Percentiles rank a stretch among this genome's conserved stretches.
phyloP scores from a whole-genome alignment of 2,329 filamentous ascomycete species.

The Lachnellula arida region DNA sequence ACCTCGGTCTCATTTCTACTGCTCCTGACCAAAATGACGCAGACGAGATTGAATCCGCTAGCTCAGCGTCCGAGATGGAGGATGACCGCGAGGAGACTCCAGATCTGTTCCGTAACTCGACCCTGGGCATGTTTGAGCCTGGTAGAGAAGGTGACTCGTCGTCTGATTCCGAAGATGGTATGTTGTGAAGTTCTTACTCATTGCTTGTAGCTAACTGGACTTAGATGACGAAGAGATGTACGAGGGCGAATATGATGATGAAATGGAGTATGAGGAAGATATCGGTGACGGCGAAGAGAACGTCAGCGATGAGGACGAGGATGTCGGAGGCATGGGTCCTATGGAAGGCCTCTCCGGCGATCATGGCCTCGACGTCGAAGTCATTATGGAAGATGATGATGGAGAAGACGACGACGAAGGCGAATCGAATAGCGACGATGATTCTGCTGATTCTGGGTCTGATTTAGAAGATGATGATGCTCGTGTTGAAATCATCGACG shows the following conservation, averaged over 20 bases:
- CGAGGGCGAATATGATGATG: conserved; percentile 79
- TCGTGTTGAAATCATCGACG: conserved; percentile 56
- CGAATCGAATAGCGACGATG: conserved; percentile 55
- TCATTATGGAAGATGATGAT: conserved; percentile 77
- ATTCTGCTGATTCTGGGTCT: conserved; percentile 52
- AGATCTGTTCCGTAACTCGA: conserved; percentile 93
- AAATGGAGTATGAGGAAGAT: conserved; percentile 90
- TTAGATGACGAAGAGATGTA: conserved; percentile 85
- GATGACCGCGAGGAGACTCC: conserved; percentile 91
- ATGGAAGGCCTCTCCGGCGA: conserved; percentile 70
- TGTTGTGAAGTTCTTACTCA: conserved; percentile 9
- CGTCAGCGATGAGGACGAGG: conserved; percentile 82
- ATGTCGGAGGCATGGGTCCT: conserved; percentile 76
- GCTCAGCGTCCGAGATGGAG: conserved; percentile 83
- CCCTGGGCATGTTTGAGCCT: conserved; percentile 89
- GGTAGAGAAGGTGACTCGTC: conserved; percentile 77
- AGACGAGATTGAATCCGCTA: conserved; percentile 82
- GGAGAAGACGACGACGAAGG: conserved; percentile 54
- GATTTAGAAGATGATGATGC: conserved; percentile 47
- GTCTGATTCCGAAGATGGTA: conserved; percentile 59
- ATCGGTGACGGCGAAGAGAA: conserved; percentile 76
- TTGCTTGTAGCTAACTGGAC: not conserved
- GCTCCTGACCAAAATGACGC: conserved; percentile 67
- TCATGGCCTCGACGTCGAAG: conserved; percentile 56
- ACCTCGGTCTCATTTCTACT: conserved; percentile 58